Evolutionary conservation across 768 basidiomycete species (phyloP).

Genomic region (Suillus alpinus): DNA sequence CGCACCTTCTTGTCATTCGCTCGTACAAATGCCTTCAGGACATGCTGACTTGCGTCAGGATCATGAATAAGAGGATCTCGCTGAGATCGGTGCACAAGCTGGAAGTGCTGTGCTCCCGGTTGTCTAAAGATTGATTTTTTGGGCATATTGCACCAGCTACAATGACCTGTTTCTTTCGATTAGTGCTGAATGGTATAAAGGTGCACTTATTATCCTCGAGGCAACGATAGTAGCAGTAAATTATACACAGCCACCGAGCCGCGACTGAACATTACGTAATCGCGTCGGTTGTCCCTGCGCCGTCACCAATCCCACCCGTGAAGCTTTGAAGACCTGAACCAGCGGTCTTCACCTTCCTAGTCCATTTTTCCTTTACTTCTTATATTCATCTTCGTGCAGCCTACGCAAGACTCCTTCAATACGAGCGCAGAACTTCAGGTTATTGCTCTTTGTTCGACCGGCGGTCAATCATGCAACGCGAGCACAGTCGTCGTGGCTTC

Average conservation of each 20-base stretch:
- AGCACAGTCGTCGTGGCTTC: slow-evolving; percentile 79
- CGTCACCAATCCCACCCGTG: slow-evolving; percentile 25
- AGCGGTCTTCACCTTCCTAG: not conserved
- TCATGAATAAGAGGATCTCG: slow-evolving; percentile 95
- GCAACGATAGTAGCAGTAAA: not conserved
- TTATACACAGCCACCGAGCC: slow-evolving; percentile 11
- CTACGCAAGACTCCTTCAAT: not conserved
- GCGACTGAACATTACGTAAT: slow-evolving; percentile 26
- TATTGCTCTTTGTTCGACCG: slow-evolving; percentile 3
- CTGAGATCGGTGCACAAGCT: slow-evolving; percentile 95
- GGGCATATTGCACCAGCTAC: slow-evolving; percentile 48
- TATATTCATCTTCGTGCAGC: not conserved
- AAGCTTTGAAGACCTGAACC: slow-evolving; percentile 9
- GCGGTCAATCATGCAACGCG: slow-evolving; percentile 60
- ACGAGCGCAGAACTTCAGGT: slow-evolving; percentile 1
- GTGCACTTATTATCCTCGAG: slow-evolving; percentile 4
- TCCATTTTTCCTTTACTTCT: slow-evolving; percentile 6
- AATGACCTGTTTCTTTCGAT: not conserved
- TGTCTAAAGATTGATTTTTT: slow-evolving; percentile 86
- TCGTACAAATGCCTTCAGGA: slow-evolving; percentile 81
- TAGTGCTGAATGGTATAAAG: slow-evolving; percentile 4
- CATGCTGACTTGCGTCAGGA: slow-evolving; percentile 81
- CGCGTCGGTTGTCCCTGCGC: slow-evolving; percentile 23
- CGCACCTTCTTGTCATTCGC: slow-evolving; percentile 67
- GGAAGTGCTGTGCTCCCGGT: slow-evolving; percentile 89